Conservation (phyloP, 805 yeast species). For the Yarrowia deformans region DNA sequence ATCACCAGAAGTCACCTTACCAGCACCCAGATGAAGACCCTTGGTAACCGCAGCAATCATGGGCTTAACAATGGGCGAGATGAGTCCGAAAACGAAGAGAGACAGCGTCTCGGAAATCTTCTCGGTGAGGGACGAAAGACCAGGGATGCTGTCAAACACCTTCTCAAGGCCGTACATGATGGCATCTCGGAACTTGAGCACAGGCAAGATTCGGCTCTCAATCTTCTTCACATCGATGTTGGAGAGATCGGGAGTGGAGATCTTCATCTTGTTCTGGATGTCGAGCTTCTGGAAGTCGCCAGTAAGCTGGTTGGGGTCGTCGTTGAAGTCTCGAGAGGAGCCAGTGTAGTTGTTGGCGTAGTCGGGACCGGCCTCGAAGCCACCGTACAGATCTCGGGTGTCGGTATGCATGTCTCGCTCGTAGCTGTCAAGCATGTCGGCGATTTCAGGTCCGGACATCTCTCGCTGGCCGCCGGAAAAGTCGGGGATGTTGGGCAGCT, state of each 20-base stretch:
- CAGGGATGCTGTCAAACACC: constrained; percentile 43
- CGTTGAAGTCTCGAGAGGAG: constrained; percentile 27
- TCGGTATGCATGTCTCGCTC: constrained; percentile 35
- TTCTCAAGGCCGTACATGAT: constrained; percentile 41
- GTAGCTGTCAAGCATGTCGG: constrained; percentile 36
- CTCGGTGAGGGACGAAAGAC: constrained; percentile 42
- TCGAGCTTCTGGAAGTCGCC: constrained; percentile 27
- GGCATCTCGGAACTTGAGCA: constrained; percentile 40
- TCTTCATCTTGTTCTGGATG: constrained; percentile 28
- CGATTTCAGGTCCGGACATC: constrained; percentile 32
- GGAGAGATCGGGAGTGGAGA: constrained; percentile 23
- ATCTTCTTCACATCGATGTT: constrained; percentile 33
- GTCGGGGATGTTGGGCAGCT: constrained; percentile 35
- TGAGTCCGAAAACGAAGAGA: constrained; percentile 44
- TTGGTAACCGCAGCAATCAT: constrained; percentile 42
- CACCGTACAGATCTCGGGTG: constrained; percentile 35
- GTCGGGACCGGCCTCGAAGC: constrained; percentile 33
- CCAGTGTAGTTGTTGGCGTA: constrained; percentile 33
- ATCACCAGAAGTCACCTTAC: constrained; percentile 42
- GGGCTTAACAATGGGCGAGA: constrained; percentile 45
- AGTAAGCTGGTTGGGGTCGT: constrained; percentile 10
- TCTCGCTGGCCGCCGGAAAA: constrained; percentile 30
- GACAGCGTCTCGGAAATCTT: constrained; percentile 44
- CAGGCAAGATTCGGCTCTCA: constrained; percentile 31
- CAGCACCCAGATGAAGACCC: constrained; percentile 42